Conservation (phyloP, 371 early-diverging fungal species). For the Phascolomyces articulosus region DNA sequence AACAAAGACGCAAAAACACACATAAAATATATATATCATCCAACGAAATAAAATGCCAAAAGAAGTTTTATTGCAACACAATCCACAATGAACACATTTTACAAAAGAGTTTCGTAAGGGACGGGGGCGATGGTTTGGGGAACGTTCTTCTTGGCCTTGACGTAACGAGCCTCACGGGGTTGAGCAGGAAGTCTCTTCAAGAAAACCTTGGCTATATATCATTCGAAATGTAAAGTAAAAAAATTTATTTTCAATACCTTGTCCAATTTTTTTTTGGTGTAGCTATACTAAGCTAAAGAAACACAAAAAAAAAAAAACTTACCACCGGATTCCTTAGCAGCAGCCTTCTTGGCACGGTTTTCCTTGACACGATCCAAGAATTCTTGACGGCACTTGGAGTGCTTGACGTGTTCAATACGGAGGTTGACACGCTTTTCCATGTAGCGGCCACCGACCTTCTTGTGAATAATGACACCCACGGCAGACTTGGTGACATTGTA, state of each 20-base stretch:
- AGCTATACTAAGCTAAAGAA: not conserved
- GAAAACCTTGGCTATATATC: slow-evolving; percentile 68
- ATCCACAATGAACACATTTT: slow-evolving; percentile 23
- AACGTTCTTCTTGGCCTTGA: slow-evolving; percentile 87
- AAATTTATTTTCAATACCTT: too few species aligned
- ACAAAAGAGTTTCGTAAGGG: slow-evolving; percentile 91
- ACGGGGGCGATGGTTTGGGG: slow-evolving; percentile 93
- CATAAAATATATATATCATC: too few species aligned
- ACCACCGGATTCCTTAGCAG: slow-evolving; percentile 72
- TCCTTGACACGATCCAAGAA: slow-evolving; percentile 97
- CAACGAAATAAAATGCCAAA: too few species aligned
- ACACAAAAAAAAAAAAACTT: slow-evolving; percentile 8
- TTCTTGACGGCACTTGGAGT: slow-evolving; percentile 99
- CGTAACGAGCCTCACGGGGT: slow-evolving; percentile 91
- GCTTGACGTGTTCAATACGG: slow-evolving; percentile 98
- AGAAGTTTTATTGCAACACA: not conserved
- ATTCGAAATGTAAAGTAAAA: too few species aligned
- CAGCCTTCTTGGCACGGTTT: slow-evolving; percentile 86
- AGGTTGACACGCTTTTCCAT: slow-evolving; percentile 99
- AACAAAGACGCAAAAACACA: too few species aligned
- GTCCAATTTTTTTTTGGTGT: too few species aligned
- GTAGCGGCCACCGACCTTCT: slow-evolving; percentile 97
- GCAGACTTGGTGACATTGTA: slow-evolving; percentile 98
- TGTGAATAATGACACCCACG: slow-evolving; percentile 98
- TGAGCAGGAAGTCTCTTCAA: slow-evolving; percentile 94